Conservation (phyloP, 306 rosid species). For the Ochetophila trinervis region DNA sequence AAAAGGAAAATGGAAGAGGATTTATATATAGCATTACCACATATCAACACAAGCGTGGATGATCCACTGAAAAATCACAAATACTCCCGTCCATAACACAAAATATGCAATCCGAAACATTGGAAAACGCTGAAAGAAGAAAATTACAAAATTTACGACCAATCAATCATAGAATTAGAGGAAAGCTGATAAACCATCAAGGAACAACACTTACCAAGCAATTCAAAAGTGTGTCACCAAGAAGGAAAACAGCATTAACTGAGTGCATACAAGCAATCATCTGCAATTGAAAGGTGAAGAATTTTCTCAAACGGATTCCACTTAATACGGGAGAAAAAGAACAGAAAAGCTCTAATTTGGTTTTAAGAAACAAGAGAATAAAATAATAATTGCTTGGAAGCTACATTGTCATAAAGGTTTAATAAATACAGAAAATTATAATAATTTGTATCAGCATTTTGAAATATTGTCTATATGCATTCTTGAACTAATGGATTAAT, state of each 20-base stretch:
- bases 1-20: neutral
- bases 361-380: too few species aligned
- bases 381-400: too few species aligned
- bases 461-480: too few species aligned
- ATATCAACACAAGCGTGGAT: conserved; percentile 53
- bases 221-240: conserved; percentile 72
- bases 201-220: conserved; percentile 55
- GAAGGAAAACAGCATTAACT: conserved; percentile 67
- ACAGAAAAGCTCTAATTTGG: too few species aligned
- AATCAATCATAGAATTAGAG: neutral
- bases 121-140: conserved; percentile 74
- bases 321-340: too few species aligned
- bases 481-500: too few species aligned
- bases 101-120: conserved; percentile 78
- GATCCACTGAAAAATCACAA: conserved; percentile 79
- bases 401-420: too few species aligned
- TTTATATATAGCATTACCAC: conserved; percentile 44
- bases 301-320: neutral
- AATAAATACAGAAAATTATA: too few species aligned
- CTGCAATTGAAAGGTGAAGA: conserved; percentile 42
- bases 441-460: too few species aligned
- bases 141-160: conserved; percentile 14
- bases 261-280: conserved; percentile 75
- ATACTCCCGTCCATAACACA: conserved; percentile 68
- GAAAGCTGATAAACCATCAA: conserved; percentile 2